Conservation (phyloP, 2,329 filamentous ascomycete genomes). For the Fusarium neocosmosporiellum region DNA sequence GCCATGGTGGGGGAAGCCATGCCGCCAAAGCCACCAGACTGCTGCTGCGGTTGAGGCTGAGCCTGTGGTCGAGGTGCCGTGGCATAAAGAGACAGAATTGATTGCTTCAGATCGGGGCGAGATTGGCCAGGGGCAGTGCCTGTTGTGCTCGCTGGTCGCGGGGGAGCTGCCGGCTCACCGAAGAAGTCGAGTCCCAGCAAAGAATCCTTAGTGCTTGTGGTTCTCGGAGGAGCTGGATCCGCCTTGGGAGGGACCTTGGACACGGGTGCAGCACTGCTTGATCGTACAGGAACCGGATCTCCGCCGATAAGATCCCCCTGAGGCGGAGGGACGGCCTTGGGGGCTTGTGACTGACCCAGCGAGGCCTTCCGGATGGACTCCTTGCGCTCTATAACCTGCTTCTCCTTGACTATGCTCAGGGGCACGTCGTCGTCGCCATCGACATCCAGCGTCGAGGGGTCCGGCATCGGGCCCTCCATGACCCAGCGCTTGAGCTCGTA, state of each 20-base stretch:
- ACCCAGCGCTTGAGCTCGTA: conserved; percentile 99
- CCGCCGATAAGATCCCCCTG: conserved; percentile 87
- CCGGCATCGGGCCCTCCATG: conserved; percentile 97
- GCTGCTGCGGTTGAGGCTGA: conserved; percentile 57
- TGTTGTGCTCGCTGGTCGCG: conserved; percentile 84
- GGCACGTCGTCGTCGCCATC: conserved; percentile 88
- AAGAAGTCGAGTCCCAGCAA: conserved; percentile 94
- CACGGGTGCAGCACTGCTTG: conserved; percentile 79
- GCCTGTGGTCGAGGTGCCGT: conserved; percentile 82
- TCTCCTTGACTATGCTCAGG: conserved; percentile 72
- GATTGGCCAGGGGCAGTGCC: conserved; percentile 75
- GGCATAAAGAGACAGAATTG: conserved; percentile 94
- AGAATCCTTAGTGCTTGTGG: conserved; percentile 85
- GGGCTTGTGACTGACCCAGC: conserved; percentile 55
- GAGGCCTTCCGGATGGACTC: conserved; percentile 71
- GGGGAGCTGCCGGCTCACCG: conserved; percentile 77
- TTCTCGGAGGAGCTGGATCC: conserved; percentile 73
- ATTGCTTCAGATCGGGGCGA: conserved; percentile 94
- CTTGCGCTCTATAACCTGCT: conserved; percentile 71
- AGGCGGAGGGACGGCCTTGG: conserved; percentile 51
- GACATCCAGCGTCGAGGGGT: conserved; percentile 86
- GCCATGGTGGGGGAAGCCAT: conserved; percentile 68
- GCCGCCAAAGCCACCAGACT: conserved; percentile 74
- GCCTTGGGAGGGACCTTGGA: conserved; percentile 68
- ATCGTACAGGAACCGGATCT: conserved; percentile 73